A percentile compares a stretch with the other conserved stretches of the same genome.
These are phyloP conservation scores for Teratosphaeria gauchensis DNA, from an alignment of 2,329 filamentous ascomycete species.

Conservation along the genomic window DNA sequence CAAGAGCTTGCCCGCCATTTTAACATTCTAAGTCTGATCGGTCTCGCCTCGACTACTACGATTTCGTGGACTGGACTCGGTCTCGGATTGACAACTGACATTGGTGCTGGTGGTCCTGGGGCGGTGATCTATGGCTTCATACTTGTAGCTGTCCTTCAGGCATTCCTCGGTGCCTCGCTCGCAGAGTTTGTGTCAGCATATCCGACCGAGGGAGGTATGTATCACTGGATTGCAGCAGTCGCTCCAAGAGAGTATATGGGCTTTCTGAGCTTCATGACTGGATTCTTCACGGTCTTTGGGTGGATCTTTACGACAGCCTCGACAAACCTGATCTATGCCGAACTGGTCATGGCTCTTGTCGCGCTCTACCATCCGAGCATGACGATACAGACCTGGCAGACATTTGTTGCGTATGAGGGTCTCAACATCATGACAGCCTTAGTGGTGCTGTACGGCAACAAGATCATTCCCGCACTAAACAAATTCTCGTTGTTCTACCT, in stretches of 20 bases:
- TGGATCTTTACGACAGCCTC: conserved; percentile 7
- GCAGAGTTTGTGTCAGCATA: not conserved
- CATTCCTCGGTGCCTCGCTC: not conserved
- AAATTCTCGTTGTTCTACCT: conserved; percentile 39
- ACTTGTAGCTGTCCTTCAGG: not conserved
- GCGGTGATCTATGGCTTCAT: not conserved
- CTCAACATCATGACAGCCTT: conserved; percentile 30
- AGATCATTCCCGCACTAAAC: conserved; percentile 33
- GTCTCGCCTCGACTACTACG: not conserved
- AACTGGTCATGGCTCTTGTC: not conserved
- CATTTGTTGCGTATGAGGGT: conserved; percentile 32
- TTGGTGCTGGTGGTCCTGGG: not conserved
- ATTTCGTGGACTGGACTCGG: not conserved
- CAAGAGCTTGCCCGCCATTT: not conserved
- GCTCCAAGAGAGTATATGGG: not conserved
- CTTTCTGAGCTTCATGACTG: conserved; percentile 2
- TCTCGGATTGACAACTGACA: not conserved
- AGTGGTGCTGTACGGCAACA: conserved; percentile 16
- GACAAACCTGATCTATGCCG: conserved; percentile 11
- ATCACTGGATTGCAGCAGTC: not conserved
- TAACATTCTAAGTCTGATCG: not conserved
- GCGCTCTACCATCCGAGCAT: not conserved
- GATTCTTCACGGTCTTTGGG: conserved; percentile 4
- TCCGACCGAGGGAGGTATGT: not conserved
- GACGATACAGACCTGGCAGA: not conserved